These are phyloP conservation scores for Agapanthus africanus DNA, from an alignment of 106 monocot species.

Conservation along the genomic window DNA sequence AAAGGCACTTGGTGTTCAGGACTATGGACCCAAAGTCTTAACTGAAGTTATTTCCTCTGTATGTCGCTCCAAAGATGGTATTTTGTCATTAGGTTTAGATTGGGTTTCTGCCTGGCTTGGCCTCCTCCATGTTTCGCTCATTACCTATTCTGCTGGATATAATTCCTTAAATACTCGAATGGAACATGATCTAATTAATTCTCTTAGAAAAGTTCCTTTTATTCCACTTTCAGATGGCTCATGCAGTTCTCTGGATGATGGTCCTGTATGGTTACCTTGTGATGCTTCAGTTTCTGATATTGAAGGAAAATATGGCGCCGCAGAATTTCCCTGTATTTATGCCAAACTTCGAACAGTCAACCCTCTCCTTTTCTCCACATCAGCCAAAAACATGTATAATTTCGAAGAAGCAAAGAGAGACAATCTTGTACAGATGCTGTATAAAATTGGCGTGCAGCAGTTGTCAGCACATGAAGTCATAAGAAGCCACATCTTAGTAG, in stretches of 20 bases:
- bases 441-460: constrained; percentile 65
- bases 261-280: constrained; percentile 95
- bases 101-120: constrained; percentile 79
- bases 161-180: constrained; percentile 17
- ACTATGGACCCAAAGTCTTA: constrained; percentile 76
- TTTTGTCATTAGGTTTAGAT: constrained; percentile 46
- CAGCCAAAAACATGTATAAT: constrained; percentile 18
- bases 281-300: constrained; percentile 32
- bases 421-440: constrained; percentile 43
- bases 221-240: constrained; percentile 90
- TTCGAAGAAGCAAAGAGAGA: constrained; percentile 31
- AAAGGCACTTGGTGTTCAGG: constrained; percentile 63
- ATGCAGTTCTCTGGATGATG: constrained; percentile 57
- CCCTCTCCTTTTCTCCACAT: constrained; percentile 38
- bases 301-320: constrained; percentile 32
- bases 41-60: constrained; percentile 55
- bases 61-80: constrained; percentile 30
- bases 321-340: constrained; percentile 64
- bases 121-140: constrained; percentile 35
- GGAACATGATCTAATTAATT: constrained; percentile 54
- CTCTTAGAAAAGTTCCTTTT: constrained; percentile 56
- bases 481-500: constrained; percentile 52
- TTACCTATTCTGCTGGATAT: constrained; percentile 30
- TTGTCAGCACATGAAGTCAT: constrained; percentile 87
- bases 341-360: constrained; percentile 57